Base-by-base conservation (phyloP, 352 stramenopile genomes). In the Globisporangium heterothallicum region DNA sequence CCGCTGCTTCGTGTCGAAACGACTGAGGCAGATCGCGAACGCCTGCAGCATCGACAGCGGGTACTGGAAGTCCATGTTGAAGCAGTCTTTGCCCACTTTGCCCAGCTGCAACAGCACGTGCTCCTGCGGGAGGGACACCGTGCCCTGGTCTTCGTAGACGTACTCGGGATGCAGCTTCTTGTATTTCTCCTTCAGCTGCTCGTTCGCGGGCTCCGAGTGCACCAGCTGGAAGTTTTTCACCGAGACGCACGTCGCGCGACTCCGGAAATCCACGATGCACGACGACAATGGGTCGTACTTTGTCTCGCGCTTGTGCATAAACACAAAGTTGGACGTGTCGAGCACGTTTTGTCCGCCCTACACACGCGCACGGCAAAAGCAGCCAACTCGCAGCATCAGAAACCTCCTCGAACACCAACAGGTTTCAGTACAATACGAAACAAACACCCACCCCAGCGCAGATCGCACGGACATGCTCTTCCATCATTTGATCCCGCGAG, bases 41-140 rank as follows among this genome's bases (percentile, higher is more conserved):
- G 88, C 90, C 68, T 97, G 88, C 2, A 97, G 65, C 72, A 96
- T 84, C 19, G 84, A 95, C 22, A 97, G 68, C 19, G 91, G 91
- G 68, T 95, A 97, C 61, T 94, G 82, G 59, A 95, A 96, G 64
- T 97, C 90, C 79, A 97, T 94, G 64, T 97, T 97, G 74, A 97
- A 97, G 66, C 88, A 96, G 66, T 97, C 79, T 46, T 96, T 94
- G 53, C 85, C 86, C 18, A 96, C 87, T 55, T 88, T 86, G 42
- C 85, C 86, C 21, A 94, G 70, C 56, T 96, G 86, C 32, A 96
- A 64, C 14, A 95, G 63, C 34, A 94, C 74, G 51, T 88, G 72
- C 54, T 91, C 78, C 55, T 87, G 82, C n/a, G 82, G 80, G 2
- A 88, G 62, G 13, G 72, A 87, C 22, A 92, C 78, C 6, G 84